Percentiles rank a stretch among this genome's conserved stretches.
These are phyloP conservation scores for Podaxis carcinomalis DNA, from an alignment of 768 basidiomycete genomes.

Conservation along the genomic window DNA sequence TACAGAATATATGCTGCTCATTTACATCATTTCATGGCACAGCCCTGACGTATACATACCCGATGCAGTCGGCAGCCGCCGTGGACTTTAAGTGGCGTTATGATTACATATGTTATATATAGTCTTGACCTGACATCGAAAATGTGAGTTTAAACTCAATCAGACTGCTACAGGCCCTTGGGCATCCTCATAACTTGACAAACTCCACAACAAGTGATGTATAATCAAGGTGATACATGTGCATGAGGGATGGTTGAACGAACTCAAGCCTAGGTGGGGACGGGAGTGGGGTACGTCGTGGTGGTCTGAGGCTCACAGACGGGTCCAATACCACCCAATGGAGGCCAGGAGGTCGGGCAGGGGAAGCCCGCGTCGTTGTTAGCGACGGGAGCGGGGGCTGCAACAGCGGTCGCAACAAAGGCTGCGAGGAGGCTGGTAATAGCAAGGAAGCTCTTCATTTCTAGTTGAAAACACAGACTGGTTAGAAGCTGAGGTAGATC, in stretches of 20 bases:
- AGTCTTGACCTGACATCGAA: neutral
- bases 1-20: neutral
- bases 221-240: neutral
- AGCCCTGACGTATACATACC: neutral
- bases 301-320: neutral
- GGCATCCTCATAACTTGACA: too few relatives aligned
- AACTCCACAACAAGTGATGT: too few relatives aligned
- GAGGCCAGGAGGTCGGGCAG: conserved; percentile 5
- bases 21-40: neutral
- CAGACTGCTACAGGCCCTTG: too few relatives aligned
- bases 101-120: neutral
- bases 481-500: neutral
- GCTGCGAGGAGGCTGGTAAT: neutral
- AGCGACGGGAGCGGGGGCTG: neutral
- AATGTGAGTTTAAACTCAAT: too few relatives aligned
- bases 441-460: conserved; percentile 4
- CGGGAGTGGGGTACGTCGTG: neutral
- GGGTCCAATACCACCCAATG: conserved; percentile 1
- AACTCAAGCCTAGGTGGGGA: neutral
- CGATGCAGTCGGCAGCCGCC: neutral
- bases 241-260: neutral
- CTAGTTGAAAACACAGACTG: neutral
- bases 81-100: neutral
- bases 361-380: neutral
- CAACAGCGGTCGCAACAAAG: neutral